Percentiles rank a stretch among this genome's conserved stretches.
Evolutionary conservation across 805 yeast genomes (phyloP).

Genomic region (Cyberlindnera mrakii): DNA sequence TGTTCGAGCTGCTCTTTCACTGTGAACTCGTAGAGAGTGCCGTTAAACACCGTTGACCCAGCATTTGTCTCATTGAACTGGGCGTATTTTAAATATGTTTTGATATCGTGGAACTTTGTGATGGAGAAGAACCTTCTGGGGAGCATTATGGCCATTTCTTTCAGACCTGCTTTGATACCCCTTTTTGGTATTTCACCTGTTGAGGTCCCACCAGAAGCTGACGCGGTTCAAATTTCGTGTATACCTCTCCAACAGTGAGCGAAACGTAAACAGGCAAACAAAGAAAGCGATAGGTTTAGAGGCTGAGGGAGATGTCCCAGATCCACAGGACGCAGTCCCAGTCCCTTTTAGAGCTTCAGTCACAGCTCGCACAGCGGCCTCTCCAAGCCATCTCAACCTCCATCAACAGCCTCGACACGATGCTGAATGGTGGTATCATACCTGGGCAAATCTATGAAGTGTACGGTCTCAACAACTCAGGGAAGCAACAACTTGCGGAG

Average conservation of each 20-base stretch:
- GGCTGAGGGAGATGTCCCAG: background rate
- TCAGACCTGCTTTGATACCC: background rate
- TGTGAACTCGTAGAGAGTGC: constrained; percentile 21
- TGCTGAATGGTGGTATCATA: constrained; percentile 19
- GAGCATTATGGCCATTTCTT: background rate
- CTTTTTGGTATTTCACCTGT: no score
- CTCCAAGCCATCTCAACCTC: constrained; percentile 13
- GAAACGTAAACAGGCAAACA: background rate
- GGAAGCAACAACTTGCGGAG: constrained; percentile 11
- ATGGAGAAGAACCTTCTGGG: background rate
- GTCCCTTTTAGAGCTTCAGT: constrained; percentile 13
- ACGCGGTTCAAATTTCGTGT: no score
- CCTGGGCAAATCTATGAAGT: constrained; percentile 22
- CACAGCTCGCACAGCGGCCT: constrained; percentile 12
- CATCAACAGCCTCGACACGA: constrained; percentile 11
- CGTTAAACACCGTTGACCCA: constrained; percentile 19
- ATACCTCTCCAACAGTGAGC: background rate
- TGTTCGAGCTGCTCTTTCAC: constrained; percentile 9
- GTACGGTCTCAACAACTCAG: constrained; percentile 17
- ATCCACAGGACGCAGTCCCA: constrained; percentile 15
- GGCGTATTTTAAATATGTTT: constrained; percentile 14
- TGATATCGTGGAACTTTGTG: background rate
- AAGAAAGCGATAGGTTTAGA: background rate
- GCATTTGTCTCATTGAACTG: constrained; percentile 11
- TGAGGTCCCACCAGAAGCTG: no score